A percentile compares a stretch with the other conserved stretches of the same genome.
phyloP scores from a whole-genome alignment of 2,329 filamentous ascomycete genomes.

The Coniochaeta prunicola region DNA sequence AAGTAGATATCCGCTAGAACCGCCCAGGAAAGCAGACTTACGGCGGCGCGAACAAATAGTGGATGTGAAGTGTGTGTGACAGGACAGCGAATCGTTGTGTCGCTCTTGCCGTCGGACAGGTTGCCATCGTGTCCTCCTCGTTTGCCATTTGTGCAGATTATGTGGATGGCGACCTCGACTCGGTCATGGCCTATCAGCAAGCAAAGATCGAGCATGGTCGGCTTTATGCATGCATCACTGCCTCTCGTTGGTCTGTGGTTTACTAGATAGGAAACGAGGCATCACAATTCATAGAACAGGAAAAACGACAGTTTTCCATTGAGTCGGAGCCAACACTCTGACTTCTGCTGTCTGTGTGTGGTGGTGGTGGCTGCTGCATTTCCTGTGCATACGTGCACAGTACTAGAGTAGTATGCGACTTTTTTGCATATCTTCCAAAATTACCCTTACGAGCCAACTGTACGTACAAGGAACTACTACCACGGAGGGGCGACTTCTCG shows the following conservation, averaged over 20 bases:
- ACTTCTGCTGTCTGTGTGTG: conserved; percentile 5
- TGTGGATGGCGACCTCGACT: conserved; percentile 12
- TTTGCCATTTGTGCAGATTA: conserved; percentile 9
- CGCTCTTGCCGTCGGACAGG: conserved; percentile 1
- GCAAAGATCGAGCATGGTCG: conserved; percentile 3
- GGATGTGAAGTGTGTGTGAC: conserved; percentile 4
- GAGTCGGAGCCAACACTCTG: conserved; percentile 5
- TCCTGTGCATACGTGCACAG: neutral
- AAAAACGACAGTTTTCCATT: conserved; percentile 3
- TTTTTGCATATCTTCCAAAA: conserved; percentile 7
- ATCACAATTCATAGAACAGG: conserved; percentile 3
- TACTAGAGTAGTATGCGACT: neutral
- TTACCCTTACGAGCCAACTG: conserved; percentile 9
- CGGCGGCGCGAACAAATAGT: neutral
- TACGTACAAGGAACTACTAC: neutral
- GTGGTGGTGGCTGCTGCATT: neutral
- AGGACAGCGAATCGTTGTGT: conserved; percentile 1
- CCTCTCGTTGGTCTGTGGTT: conserved; percentile 1
- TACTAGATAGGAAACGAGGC: neutral
- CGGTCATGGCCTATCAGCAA: conserved; percentile 10
- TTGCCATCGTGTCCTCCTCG: neutral
- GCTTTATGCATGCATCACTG: conserved; percentile 10
- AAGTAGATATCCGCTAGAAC: neutral
- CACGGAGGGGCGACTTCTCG: neutral
- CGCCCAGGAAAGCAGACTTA: neutral